phyloP scores from a whole-genome alignment of 345 rosid species.

The Murraya paniculata region DNA sequence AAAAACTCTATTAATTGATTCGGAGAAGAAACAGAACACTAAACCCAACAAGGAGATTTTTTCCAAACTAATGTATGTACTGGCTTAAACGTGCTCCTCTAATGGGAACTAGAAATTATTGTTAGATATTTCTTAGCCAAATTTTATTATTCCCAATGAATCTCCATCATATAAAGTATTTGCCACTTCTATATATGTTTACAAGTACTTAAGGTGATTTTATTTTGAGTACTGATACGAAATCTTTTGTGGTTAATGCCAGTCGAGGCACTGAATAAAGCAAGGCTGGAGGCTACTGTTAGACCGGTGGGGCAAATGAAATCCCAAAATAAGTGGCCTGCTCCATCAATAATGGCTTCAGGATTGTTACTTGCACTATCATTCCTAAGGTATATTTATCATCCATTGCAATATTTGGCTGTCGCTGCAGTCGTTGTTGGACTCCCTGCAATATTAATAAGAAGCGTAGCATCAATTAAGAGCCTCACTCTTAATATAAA shows the following conservation, averaged over 20 bases:
- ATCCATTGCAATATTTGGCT: conserved; percentile 69
- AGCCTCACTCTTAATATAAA: conserved; percentile 59
- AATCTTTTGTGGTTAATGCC: neutral
- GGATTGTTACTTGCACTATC: conserved; percentile 57
- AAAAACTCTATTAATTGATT: too few relatives aligned
- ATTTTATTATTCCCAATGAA: too few relatives aligned
- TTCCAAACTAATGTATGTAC: too few relatives aligned
- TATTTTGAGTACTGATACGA: too few relatives aligned
- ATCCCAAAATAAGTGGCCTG: conserved; percentile 76
- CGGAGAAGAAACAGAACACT: too few relatives aligned
- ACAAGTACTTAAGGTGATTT: too few relatives aligned
- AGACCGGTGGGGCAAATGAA: conserved; percentile 50
- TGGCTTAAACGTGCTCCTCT: too few relatives aligned
- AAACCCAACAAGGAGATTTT: too few relatives aligned
- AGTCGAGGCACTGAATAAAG: conserved; percentile 85
- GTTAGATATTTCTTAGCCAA: too few relatives aligned
- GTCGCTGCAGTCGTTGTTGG: conserved; percentile 40
- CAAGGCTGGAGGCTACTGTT: conserved; percentile 74
- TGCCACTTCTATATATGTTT: too few relatives aligned
- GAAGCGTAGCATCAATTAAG: conserved; percentile 44
- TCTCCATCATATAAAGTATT: too few relatives aligned
- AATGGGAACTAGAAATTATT: too few relatives aligned
- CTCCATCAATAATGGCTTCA: conserved; percentile 58
- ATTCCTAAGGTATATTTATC: conserved; percentile 49
- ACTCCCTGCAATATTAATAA: conserved; percentile 48